These are phyloP conservation scores for Cladosporium phlei DNA, from an alignment of 2,329 filamentous ascomycete genomes.

Conservation along the genomic window DNA sequence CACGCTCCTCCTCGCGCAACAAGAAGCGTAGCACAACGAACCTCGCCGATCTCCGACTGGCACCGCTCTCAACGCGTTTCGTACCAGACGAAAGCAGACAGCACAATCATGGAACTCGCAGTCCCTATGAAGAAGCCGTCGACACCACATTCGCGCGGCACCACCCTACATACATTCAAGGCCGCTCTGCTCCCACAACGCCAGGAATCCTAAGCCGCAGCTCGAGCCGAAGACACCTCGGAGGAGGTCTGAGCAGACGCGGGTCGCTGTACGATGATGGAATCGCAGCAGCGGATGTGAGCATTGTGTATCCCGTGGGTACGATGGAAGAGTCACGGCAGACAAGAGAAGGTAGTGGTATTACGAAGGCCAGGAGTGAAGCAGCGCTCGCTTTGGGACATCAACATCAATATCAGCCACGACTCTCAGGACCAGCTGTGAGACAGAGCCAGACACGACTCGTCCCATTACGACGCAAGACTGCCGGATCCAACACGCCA, in stretches of 20 bases:
- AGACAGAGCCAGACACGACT: slow-evolving; percentile 15
- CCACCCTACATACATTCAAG: slow-evolving; percentile 45
- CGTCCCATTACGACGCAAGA: slow-evolving; percentile 25
- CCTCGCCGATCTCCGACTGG: slow-evolving; percentile 56
- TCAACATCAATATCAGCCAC: slow-evolving; percentile 7
- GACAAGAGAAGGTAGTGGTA: slow-evolving; percentile 13
- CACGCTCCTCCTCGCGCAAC: slow-evolving; percentile 27
- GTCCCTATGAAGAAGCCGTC: slow-evolving; percentile 24
- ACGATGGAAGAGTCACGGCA: slow-evolving; percentile 4
- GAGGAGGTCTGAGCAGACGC: slow-evolving; percentile 29
- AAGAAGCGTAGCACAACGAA: slow-evolving; percentile 53
- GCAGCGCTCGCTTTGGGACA: slow-evolving; percentile 31
- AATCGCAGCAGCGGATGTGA: slow-evolving; percentile 1
- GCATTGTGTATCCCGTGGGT: slow-evolving; percentile 5
- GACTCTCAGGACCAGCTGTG: slow-evolving; percentile 19
- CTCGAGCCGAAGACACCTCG: slow-evolving; percentile 33
- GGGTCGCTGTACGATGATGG: slow-evolving; percentile 27
- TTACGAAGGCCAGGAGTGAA: slow-evolving; percentile 46
- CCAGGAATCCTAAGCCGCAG: slow-evolving; percentile 45
- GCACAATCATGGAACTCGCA: slow-evolving; percentile 24
- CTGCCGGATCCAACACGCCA: slow-evolving; percentile 18
- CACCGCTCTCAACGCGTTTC: slow-evolving; percentile 50
- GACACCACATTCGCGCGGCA: slow-evolving; percentile 25
- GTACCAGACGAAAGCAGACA: slow-evolving; percentile 25
- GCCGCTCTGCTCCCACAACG: slow-evolving; percentile 45